These are phyloP conservation scores for Cercospora beticola DNA, from an alignment of 2,329 filamentous ascomycete genomes.

Conservation along the genomic window DNA sequence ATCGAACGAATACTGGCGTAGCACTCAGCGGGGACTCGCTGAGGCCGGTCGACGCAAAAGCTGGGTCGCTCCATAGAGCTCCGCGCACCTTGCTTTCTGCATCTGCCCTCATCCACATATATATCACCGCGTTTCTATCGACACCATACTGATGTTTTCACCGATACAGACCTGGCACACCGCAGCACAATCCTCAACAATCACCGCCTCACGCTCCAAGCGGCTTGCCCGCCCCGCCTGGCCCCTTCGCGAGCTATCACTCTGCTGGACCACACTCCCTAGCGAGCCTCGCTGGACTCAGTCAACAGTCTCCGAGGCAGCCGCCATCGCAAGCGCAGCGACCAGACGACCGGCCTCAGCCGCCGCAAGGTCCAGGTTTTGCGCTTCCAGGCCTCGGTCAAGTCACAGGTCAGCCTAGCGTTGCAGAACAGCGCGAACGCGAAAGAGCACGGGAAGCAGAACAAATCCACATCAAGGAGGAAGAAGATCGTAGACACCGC, in stretches of 20 bases:
- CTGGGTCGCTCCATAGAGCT: conserved; percentile 1
- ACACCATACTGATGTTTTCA: neutral
- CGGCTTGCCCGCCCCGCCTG: conserved; percentile 37
- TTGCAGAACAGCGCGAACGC: conserved; percentile 44
- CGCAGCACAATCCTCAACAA: conserved; percentile 36
- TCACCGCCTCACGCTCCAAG: conserved; percentile 35
- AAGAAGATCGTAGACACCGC: conserved; percentile 61
- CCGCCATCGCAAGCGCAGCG: conserved; percentile 31
- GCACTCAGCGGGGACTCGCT: neutral
- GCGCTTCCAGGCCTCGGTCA: conserved; percentile 48
- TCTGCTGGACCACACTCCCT: conserved; percentile 45
- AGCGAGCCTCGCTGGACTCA: conserved; percentile 46
- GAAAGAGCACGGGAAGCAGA: conserved; percentile 56
- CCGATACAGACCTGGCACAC: conserved; percentile 25
- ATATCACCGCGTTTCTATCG: neutral
- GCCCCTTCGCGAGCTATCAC: conserved; percentile 45
- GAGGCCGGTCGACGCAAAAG: neutral
- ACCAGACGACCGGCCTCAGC: conserved; percentile 34
- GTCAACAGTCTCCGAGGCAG: conserved; percentile 46
- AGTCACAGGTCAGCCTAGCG: conserved; percentile 42
- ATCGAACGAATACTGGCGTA: neutral
- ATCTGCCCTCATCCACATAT: too few species aligned
- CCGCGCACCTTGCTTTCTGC: neutral
- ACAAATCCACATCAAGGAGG: conserved; percentile 56
- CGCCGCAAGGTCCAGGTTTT: conserved; percentile 43